Evolutionary conservation across 2,329 filamentous ascomycete species (phyloP).

Genomic region (Alternaria sp.): DNA sequence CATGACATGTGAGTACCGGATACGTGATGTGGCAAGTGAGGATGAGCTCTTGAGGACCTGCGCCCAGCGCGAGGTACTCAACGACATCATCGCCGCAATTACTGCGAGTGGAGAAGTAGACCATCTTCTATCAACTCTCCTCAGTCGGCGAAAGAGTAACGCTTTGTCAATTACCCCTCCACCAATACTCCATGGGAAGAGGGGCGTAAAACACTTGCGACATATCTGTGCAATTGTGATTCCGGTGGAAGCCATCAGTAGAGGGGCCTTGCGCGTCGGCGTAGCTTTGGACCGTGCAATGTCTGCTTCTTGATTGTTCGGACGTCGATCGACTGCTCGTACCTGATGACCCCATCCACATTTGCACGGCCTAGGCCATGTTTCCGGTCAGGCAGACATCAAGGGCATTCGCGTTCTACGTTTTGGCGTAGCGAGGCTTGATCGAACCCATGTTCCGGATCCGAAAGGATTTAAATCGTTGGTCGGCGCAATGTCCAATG

Average conservation of each 20-base stretch:
- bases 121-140: constrained; percentile 39
- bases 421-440: not conserved
- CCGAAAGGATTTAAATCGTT: not conserved
- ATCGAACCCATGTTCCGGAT: not conserved
- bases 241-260: not conserved
- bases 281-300: not conserved
- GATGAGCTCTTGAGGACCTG: not conserved
- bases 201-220: constrained; percentile 50
- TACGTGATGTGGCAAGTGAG: not conserved
- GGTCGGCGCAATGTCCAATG: too few species aligned
- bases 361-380: not conserved
- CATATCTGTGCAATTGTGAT: constrained; percentile 15
- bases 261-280: not conserved
- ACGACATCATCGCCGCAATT: constrained; percentile 26
- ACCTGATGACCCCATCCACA: not conserved
- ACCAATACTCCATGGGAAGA: constrained; percentile 34
- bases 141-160: constrained; percentile 48
- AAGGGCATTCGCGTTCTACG: not conserved
- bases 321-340: not conserved
- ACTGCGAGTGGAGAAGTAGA: constrained; percentile 36
- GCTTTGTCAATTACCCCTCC: constrained; percentile 49
- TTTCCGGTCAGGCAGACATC: not conserved
- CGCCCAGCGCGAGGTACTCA: not conserved
- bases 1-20: not conserved
- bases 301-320: too few species aligned